Evolutionary conservation across 2,329 filamentous ascomycete genomes (phyloP).

Genomic region (Phaeosphaeria sp.): DNA sequence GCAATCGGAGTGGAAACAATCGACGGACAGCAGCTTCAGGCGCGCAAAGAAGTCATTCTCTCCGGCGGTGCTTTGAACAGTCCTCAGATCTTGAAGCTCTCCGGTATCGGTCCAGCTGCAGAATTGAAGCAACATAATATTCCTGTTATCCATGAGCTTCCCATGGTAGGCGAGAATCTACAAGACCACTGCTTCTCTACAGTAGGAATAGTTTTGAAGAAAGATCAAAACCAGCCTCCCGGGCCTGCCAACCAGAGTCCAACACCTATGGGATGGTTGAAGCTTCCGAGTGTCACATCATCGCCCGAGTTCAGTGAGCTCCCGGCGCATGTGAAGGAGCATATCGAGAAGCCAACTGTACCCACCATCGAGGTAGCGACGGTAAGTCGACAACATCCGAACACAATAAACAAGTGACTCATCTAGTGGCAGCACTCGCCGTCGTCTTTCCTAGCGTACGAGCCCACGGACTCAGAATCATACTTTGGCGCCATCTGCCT

Average conservation of each 20-base stretch:
- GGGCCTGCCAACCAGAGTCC: conserved; percentile 6
- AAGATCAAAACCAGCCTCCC: neutral
- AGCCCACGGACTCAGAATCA: neutral
- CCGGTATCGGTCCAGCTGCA: conserved; percentile 62
- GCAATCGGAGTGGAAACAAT: conserved; percentile 9
- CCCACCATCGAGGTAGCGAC: conserved; percentile 62
- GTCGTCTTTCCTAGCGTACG: conserved; percentile 2
- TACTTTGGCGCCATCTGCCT: conserved; percentile 34
- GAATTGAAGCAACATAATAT: conserved; percentile 63
- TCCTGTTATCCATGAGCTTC: conserved; percentile 59
- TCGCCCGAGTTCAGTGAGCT: conserved; percentile 60
- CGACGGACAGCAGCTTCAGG: neutral
- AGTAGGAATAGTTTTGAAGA: conserved; percentile 4
- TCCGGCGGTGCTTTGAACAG: conserved; percentile 63
- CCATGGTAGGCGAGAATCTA: conserved; percentile 68
- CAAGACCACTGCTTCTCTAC: conserved; percentile 55
- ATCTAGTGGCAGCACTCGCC: conserved; percentile 1
- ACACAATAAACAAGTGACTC: neutral
- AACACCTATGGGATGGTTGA: conserved; percentile 48
- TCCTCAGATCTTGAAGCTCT: conserved; percentile 68
- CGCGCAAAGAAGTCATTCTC: conserved; percentile 23
- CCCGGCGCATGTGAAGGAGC: conserved; percentile 49
- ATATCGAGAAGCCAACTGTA: conserved; percentile 57
- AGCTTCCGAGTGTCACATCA: conserved; percentile 33
- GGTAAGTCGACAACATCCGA: neutral